Evolutionary conservation across 2,329 filamentous ascomycete genomes (phyloP).

Genomic region (Penicillium verrucosum): DNA sequence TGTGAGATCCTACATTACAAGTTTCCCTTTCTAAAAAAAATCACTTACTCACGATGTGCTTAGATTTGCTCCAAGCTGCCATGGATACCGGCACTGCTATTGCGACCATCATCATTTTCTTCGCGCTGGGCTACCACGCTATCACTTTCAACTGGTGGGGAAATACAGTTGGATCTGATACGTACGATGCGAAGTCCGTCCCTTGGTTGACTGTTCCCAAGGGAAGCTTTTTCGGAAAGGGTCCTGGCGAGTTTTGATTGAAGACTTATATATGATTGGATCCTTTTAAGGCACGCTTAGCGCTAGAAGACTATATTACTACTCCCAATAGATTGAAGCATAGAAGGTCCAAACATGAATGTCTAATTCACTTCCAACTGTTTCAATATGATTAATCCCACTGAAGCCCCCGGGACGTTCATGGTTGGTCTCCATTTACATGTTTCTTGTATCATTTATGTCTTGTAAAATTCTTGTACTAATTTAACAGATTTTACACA

Average conservation of each 20-base stretch:
- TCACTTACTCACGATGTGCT: not conserved
- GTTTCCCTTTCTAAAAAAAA: conserved; percentile 13
- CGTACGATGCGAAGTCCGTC: conserved; percentile 34
- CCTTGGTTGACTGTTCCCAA: conserved; percentile 32
- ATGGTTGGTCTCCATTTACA: no score
- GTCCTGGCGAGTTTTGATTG: conserved; percentile 19
- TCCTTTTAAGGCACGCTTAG: not conserved
- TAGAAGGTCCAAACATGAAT: not conserved
- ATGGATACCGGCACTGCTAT: conserved; percentile 37
- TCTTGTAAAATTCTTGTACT: no score
- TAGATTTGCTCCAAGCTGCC: conserved; percentile 23
- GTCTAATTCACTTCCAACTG: not conserved
- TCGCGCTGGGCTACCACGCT: conserved; percentile 32
- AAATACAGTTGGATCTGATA: conserved; percentile 35
- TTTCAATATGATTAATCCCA: no score
- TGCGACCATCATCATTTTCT: conserved; percentile 34
- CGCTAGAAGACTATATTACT: not conserved
- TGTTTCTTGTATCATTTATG: no score
- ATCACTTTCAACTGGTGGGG: conserved; percentile 36
- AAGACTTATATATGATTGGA: not conserved
- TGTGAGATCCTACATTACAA: conserved; percentile 14
- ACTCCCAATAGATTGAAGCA: not conserved
- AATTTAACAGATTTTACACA: no score
- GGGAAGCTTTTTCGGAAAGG: conserved; percentile 32
- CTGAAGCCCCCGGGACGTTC: no score